Conservation (phyloP, 345 rosid genomes). For the Raphanus sativus region DNA sequence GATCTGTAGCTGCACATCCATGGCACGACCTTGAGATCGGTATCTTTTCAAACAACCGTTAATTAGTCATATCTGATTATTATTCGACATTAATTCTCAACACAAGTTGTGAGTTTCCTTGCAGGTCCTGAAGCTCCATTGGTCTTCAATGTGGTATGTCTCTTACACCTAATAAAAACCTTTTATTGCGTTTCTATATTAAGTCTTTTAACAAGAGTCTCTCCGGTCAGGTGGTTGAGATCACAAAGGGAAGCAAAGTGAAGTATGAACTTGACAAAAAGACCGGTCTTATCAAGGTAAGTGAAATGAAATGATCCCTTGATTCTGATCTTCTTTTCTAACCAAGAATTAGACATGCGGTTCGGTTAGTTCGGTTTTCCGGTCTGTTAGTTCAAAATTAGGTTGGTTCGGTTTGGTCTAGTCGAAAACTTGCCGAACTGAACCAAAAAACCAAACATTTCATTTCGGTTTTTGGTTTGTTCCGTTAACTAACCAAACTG, state of each 20-base stretch:
- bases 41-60: slow-evolving; percentile 12
- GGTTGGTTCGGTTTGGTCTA: no score
- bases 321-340: background rate
- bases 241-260: slow-evolving; percentile 94
- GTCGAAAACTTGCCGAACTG: no score
- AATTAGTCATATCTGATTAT: background rate
- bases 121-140: slow-evolving; percentile 90
- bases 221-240: slow-evolving; percentile 77
- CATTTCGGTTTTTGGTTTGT: no score
- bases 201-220: background rate
- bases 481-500: no score
- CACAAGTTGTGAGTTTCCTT: background rate
- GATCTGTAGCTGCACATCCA: slow-evolving; percentile 98
- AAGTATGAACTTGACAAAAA: slow-evolving; percentile 98
- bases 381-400: no score
- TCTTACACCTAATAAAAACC: background rate
- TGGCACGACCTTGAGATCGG: slow-evolving; percentile 99
- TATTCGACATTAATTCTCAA: background rate
- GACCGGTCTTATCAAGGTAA: slow-evolving; percentile 90
- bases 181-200: background rate
- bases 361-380: no score
- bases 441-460: no score
- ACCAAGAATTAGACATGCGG: no score
- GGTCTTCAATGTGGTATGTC: slow-evolving; percentile 65
- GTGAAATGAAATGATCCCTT: background rate